Percentiles rank a stretch among this genome's conserved stretches.
Conservation (phyloP, 2,329 filamentous ascomycete genomes). For the Botryotinia narcissicola region DNA sequence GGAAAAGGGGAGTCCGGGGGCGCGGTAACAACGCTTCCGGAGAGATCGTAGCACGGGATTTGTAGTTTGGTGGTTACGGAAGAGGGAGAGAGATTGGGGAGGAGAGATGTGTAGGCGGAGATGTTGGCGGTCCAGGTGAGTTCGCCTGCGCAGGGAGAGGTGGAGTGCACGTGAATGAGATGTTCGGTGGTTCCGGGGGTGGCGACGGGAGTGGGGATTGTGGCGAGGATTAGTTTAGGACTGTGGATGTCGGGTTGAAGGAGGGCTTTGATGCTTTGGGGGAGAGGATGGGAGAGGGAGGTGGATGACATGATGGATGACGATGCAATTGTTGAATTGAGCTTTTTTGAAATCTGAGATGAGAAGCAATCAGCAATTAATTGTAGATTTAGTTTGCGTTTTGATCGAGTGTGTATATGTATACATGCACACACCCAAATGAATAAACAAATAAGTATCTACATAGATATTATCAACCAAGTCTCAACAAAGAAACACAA, state of each 20-base stretch:
- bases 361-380: rapidly evolving
- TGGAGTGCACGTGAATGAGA: constrained; percentile 5
- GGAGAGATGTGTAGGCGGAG: background rate
- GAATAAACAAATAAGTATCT: background rate
- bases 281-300: background rate
- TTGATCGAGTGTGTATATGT: background rate
- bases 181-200: background rate
- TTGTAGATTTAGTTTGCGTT: background rate
- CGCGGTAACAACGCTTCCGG: background rate
- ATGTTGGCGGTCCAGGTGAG: constrained; percentile 6
- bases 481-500: background rate
- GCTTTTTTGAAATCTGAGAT: background rate
- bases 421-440: too few species aligned
- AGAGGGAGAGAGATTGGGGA: background rate
- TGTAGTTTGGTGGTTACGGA: background rate
- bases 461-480: too few species aligned
- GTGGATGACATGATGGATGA: background rate
- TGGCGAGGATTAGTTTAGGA: constrained; percentile 10
- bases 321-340: background rate
- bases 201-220: background rate
- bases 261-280: background rate
- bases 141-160: constrained; percentile 12
- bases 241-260: constrained; percentile 15
- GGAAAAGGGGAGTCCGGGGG: background rate
- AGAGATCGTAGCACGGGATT: constrained; percentile 13